phyloP scores from a whole-genome alignment of 306 rosid species.

The Fragaria nilgerrensis region DNA sequence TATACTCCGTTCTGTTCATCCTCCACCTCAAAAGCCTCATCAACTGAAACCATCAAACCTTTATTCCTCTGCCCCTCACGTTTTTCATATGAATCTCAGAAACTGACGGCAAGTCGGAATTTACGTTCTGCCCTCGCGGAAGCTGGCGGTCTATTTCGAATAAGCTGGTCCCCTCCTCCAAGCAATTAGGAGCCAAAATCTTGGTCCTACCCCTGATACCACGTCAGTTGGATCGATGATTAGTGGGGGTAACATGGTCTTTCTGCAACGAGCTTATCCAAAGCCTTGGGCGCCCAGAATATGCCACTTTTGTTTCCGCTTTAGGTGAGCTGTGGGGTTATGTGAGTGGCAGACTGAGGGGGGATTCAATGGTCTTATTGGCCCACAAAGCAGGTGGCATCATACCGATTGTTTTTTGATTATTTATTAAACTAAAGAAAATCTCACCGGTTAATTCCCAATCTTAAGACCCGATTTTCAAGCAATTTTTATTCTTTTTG shows the following conservation, averaged over 20 bases:
- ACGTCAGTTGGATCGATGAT: neutral
- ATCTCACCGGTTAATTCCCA: neutral
- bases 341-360: conserved; percentile 7
- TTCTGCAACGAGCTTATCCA: conserved; percentile 51
- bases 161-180: conserved; percentile 26
- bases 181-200: conserved; percentile 33
- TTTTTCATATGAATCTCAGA: conserved; percentile 14
- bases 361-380: conserved; percentile 2
- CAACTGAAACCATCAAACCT: conserved; percentile 3
- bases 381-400: conserved; percentile 13
- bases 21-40: conserved; percentile 34
- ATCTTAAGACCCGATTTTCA: neutral
- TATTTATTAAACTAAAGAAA: neutral
- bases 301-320: conserved; percentile 33
- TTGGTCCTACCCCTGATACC: conserved; percentile 3
- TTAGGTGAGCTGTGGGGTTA: conserved; percentile 4
- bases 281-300: conserved; percentile 36
- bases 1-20: neutral
- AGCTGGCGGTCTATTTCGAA: neutral
- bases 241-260: conserved; percentile 34
- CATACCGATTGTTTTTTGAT: conserved; percentile 7
- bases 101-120: neutral
- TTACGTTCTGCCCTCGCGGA: neutral
- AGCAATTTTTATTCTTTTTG: neutral
- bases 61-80: conserved; percentile 27